phyloP scores from a whole-genome alignment of 1,284 basidiomycete genomes.

The Tilletia setariae region DNA sequence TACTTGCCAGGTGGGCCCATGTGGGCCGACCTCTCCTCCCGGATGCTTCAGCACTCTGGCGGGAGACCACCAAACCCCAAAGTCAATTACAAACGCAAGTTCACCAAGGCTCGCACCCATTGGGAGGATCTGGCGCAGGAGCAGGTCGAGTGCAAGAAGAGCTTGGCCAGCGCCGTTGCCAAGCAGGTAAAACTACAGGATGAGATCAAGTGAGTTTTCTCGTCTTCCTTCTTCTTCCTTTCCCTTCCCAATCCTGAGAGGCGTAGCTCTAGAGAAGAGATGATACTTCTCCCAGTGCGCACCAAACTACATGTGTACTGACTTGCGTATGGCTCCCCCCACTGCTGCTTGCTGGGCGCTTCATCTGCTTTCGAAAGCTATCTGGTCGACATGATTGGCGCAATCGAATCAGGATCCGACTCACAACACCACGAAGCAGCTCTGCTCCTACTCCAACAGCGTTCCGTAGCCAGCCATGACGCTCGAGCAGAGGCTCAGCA shows the following conservation, averaged over 20 bases:
- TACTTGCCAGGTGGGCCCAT: constrained; percentile 12
- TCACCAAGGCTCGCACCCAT: background rate
- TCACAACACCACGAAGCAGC: background rate
- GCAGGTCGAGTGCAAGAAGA: constrained; percentile 14
- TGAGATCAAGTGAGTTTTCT: constrained; percentile 5
- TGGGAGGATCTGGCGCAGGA: constrained; percentile 6
- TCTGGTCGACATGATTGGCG: constrained; percentile 14
- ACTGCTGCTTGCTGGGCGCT: background rate
- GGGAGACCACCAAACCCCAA: background rate
- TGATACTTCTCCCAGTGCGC: too few species aligned
- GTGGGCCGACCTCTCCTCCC: constrained; percentile 9
- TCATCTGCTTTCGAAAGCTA: constrained; percentile 2
- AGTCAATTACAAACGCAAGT: constrained; percentile 1
- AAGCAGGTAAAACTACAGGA: constrained; percentile 10
- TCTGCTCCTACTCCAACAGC: background rate
- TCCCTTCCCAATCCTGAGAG: too few species aligned
- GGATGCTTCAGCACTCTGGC: constrained; percentile 11
- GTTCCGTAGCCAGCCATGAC: background rate
- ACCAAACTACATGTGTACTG: too few species aligned
- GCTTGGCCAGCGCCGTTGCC: background rate
- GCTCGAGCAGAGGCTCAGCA: too few species aligned
- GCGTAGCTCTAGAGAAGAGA: too few species aligned
- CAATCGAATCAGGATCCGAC: background rate
- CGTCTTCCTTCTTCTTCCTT: background rate
- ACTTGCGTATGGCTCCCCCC: too few species aligned